Conservation (phyloP, 1,284 basidiomycete species). For the Lentinula novae-zelandiae region DNA sequence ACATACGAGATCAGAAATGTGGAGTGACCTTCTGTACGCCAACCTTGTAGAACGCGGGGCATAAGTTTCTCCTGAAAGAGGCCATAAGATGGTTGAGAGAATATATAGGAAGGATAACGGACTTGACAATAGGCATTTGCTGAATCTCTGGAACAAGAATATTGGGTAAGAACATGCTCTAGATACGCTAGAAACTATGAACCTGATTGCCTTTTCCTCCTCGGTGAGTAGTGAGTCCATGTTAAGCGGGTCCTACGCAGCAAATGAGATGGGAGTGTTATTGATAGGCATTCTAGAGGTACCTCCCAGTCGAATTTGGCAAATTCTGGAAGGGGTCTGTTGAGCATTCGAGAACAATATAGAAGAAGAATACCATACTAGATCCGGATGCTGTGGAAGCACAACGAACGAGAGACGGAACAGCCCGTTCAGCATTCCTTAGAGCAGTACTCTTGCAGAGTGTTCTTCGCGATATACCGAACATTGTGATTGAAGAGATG, state of each 20-base stretch:
- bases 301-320: constrained; percentile 72
- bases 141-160: constrained; percentile 59
- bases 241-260: constrained; percentile 68
- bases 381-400: constrained; percentile 11
- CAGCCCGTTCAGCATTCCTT: not conserved
- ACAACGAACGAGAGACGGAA: not conserved
- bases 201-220: constrained; percentile 90
- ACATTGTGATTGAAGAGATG: not conserved
- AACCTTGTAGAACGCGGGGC: constrained; percentile 83
- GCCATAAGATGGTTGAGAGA: not conserved
- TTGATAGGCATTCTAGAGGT: constrained; percentile 14
- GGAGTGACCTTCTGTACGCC: constrained; percentile 68
- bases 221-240: constrained; percentile 80
- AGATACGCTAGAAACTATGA: constrained; percentile 19
- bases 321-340: constrained; percentile 32
- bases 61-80: constrained; percentile 66
- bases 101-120: constrained; percentile 19
- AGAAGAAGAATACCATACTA: not conserved
- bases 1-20: constrained; percentile 30
- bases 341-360: not conserved
- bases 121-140: constrained; percentile 84
- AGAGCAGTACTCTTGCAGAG: not conserved
- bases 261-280: not conserved
- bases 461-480: constrained; percentile 2
- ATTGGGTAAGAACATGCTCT: constrained; percentile 9